Base-by-base conservation (phyloP, 805 yeast species). In the Kodamaea laetipori region DNA sequence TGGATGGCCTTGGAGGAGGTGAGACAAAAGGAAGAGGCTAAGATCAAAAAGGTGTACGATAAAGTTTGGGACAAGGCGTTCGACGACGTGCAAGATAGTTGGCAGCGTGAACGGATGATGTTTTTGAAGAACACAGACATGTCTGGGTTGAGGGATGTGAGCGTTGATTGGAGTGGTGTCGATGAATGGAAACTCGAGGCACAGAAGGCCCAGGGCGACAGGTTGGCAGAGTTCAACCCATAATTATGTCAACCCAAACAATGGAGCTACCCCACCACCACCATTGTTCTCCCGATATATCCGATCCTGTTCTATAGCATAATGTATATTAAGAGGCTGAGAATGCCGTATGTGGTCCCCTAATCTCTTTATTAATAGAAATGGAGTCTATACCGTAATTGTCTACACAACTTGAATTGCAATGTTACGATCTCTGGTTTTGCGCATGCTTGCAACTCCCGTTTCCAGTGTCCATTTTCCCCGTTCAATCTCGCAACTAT, bases 1-100 rank as follows among this genome's bases (percentile, higher is more conserved):
- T 84, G 90, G 90, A 80, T 86, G 86, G 92, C 90, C 1, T 76
- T 82, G 57, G 92, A 85, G 63, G 94, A 86, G 58, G 71, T 76
- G 21, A 74, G 88, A 52, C 76, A 74, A 53, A 67, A 74, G 48
- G 86, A 81, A 57, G 82, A 81, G 56, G 78, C 78, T 36, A 79
- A 78, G 61, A 70, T 82, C 46, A 78, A 76, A 62, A 80, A 78
- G 52, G 79, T 81, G 25, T 86, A 83, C 65, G 78, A 82, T 51
- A 79, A 76, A 55, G 80, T 83, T 16, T 90, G 92, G 88, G 79
- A 76, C 51, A 72, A 77, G 43, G 95, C 94, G 1, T 90, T 86
- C 58, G 84, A 80, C 52, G 88, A 85, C 60, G 88, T 86, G 40
- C 78, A 77, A 54, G 77, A 74, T 26, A 78, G 76, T 41, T 90